Percentiles rank a stretch among this genome's conserved stretches.
phyloP scores from a whole-genome alignment of 2,329 filamentous ascomycete species.

The Pseudogymnoascus sp. region DNA sequence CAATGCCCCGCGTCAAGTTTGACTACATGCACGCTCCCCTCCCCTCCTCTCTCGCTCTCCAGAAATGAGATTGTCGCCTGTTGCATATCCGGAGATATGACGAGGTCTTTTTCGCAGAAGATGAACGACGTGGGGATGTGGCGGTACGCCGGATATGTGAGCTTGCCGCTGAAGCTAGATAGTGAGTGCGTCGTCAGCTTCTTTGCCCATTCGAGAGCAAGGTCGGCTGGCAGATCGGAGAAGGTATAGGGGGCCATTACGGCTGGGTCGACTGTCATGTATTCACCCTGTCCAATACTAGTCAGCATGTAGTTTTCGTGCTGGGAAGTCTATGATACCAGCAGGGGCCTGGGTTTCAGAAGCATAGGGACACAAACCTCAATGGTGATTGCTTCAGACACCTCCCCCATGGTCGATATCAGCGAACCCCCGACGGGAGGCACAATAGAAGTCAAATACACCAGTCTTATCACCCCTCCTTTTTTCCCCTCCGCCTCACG shows the following conservation, averaged over 20 bases:
- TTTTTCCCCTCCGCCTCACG: slow-evolving; percentile 29
- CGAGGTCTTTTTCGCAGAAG: neutral
- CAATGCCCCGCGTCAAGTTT: slow-evolving; percentile 3
- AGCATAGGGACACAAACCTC: neutral
- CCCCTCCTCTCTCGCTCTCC: neutral
- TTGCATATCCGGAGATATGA: neutral
- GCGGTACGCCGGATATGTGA: slow-evolving; percentile 1
- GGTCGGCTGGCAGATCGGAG: neutral
- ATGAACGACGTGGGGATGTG: neutral
- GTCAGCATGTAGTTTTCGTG: neutral
- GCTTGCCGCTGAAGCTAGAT: neutral
- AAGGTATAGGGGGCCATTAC: neutral
- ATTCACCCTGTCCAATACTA: neutral
- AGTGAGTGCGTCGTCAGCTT: neutral
- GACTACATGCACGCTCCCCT: neutral
- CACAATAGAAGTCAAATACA: slow-evolving; percentile 18
- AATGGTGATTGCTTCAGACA: neutral
- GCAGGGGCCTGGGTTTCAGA: neutral
- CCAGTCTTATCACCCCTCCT: slow-evolving; percentile 28
- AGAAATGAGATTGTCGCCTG: neutral
- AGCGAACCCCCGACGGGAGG: slow-evolving; percentile 16
- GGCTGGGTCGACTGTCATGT: neutral
- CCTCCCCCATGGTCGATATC: neutral
- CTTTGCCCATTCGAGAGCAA: neutral
- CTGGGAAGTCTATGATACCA: neutral